phyloP scores from a whole-genome alignment of 129 eudicot genomes.

The Flaveria ramosissima region DNA sequence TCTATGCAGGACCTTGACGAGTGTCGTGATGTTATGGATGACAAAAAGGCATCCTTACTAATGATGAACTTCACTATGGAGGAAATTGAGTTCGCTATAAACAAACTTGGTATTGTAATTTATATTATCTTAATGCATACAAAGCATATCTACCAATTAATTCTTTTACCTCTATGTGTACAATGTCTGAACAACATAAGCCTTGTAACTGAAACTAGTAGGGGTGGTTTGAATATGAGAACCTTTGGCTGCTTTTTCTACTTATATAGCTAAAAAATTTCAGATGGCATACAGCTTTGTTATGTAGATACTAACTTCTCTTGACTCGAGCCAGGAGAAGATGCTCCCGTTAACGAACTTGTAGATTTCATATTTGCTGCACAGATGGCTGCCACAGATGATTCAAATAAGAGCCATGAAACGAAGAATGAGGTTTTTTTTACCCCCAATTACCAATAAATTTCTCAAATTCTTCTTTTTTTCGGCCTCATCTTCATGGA shows the following conservation, averaged over 20 bases:
- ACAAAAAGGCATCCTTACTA: slow-evolving; percentile 60
- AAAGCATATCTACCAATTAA: slow-evolving; percentile 3
- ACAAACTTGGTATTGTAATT: slow-evolving; percentile 65
- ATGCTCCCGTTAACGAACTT: slow-evolving; percentile 5
- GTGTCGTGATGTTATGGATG: slow-evolving; percentile 41
- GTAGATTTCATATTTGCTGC: slow-evolving; percentile 19
- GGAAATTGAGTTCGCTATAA: slow-evolving; percentile 78
- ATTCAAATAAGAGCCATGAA: slow-evolving; percentile 6
- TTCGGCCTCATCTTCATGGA: background rate
- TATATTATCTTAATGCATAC: slow-evolving; percentile 10
- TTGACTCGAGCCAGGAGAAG: slow-evolving; percentile 5
- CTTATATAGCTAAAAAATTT: background rate
- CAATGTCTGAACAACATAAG: background rate
- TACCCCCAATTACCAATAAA: slow-evolving; percentile 18
- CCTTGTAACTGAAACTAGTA: slow-evolving; percentile 11
- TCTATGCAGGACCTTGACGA: slow-evolving; percentile 67
- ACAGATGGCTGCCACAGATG: background rate
- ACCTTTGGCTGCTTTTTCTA: slow-evolving; percentile 11
- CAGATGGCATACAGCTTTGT: background rate
- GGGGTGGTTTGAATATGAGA: slow-evolving; percentile 9
- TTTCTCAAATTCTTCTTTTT: slow-evolving; percentile 13
- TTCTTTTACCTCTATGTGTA: background rate
- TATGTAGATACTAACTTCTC: background rate
- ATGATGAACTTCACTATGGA: slow-evolving; percentile 82
- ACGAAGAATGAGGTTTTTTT: slow-evolving; percentile 45